Base-by-base conservation (phyloP, 352 stramenopile genomes). In the Thraustochytrium striatum region DNA sequence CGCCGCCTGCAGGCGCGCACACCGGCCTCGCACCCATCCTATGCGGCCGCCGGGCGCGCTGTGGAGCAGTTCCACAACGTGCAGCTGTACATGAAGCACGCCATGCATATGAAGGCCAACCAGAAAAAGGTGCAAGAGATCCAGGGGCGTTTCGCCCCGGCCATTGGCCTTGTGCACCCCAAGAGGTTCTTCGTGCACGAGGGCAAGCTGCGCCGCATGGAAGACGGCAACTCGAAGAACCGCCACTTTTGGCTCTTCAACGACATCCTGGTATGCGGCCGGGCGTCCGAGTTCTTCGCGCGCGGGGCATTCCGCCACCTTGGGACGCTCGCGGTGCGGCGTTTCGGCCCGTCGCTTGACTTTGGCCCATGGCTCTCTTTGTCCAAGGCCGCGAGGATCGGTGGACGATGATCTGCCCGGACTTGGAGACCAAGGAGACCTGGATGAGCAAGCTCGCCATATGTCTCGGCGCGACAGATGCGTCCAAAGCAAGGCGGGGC, bases 161-260 rank as follows among this genome's bases (percentile, higher is more conserved):
- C 8, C n/a, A n/a, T 62, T 16, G 16, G 3, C 3, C n/a, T 75
- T 41, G 43, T 43, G 35, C 11, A 58, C 25, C 65, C 65, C 0
- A 72, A 9, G 0, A 39, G 65, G 8, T 5, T 75, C 21, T 75
- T 32, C 30, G 30, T 75, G 25, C 25, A 52, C 36, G 19, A 75
- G 3, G 65, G 65, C 0, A 58, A 61, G 9, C 28, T 75, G 2
- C 41, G 61, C 9, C 65, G 65, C 44, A 75, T 75, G 65, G 65
- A 75, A 43, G 52, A 61, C 16, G 52, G 52, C 2, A 50, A 50
- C 1, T 11, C 65, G 5, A 75, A 75, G 41, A 58, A 32, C 13
- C 44, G 65, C 41, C 21, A 43, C 41, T 75, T 75, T 43, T 75
- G 65, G 65, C 65, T 75, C 35, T 75, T 75, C 32, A 75, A 75